phyloP scores from a whole-genome alignment of 106 monocot genomes.

The Acorus gramineus region DNA sequence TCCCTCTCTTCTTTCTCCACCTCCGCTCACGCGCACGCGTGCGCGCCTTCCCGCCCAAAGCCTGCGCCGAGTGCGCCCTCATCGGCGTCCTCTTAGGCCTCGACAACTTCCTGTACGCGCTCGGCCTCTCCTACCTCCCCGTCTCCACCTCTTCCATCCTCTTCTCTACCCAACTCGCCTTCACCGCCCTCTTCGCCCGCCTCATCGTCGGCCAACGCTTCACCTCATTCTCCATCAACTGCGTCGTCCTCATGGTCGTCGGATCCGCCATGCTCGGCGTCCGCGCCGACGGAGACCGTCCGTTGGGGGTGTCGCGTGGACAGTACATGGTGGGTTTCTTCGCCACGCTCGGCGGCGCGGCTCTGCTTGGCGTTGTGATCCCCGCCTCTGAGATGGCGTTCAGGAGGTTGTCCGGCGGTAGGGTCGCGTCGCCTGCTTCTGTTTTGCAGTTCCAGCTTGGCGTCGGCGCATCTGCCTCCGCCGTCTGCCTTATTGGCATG shows the following conservation, averaged over 20 bases:
- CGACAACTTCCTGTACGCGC: background rate
- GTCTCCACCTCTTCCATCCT: conserved; percentile 5
- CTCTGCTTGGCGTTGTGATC: background rate
- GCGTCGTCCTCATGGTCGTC: background rate
- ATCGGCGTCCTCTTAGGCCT: background rate
- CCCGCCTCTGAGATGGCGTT: conserved; percentile 1
- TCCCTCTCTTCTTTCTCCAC: background rate
- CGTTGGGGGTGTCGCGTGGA: background rate
- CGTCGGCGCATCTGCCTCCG: background rate
- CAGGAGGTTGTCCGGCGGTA: background rate
- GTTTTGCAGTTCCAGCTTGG: conserved; percentile 9
- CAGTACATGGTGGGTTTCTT: background rate
- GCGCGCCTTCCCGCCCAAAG: background rate
- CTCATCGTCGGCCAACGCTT: conserved; percentile 6
- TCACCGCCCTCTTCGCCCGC: conserved; percentile 5
- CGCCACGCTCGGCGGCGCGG: conserved; percentile 1
- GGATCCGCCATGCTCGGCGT: conserved; percentile 1
- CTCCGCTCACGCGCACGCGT: background rate
- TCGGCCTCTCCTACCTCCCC: conserved; percentile 2
- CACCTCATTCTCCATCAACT: conserved; percentile 6
- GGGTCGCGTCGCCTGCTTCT: background rate
- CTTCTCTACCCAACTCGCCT: background rate
- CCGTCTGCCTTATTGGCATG: conserved; percentile 2
- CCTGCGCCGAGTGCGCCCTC: background rate
- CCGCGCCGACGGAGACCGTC: background rate